Evolutionary conservation across 106 monocot genomes (phyloP).

Genomic region (Chionographis japonica): DNA sequence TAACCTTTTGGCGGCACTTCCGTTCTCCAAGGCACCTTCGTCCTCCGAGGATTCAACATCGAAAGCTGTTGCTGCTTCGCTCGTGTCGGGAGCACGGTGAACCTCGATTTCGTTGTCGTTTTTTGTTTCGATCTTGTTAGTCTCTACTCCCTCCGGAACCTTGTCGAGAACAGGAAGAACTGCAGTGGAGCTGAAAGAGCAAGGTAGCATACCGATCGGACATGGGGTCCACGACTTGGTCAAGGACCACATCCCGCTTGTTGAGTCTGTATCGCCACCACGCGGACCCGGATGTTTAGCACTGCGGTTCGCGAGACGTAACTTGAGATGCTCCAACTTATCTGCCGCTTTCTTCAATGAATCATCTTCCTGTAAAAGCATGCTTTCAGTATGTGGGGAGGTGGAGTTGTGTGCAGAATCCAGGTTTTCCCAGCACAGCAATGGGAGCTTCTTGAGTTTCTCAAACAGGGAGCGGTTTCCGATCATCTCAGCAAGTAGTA

Average conservation of each 20-base stretch:
- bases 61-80: constrained; percentile 3
- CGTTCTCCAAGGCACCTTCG: constrained; percentile 7
- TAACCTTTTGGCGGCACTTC: constrained; percentile 22
- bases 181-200: constrained; percentile 53
- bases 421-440: constrained; percentile 4
- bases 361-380: constrained; percentile 33
- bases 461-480: constrained; percentile 23
- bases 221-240: constrained; percentile 70
- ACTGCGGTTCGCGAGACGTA: constrained; percentile 5
- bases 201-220: constrained; percentile 81
- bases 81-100: background rate
- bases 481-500: constrained; percentile 50
- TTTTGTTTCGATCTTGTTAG: background rate
- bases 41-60: background rate
- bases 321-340: constrained; percentile 38
- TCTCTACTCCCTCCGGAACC: background rate
- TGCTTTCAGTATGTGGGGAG: constrained; percentile 6
- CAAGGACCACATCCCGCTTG: constrained; percentile 42
- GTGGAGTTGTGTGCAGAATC: constrained; percentile 4
- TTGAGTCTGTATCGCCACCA: background rate
- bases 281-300: background rate
- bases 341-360: constrained; percentile 40
- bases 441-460: constrained; percentile 52
- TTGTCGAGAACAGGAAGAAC: constrained; percentile 52
- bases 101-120: background rate